A percentile compares a stretch with the other conserved stretches of the same genome.
These are phyloP conservation scores for Amphibolis antarctica DNA, from an alignment of 106 monocot genomes.

Conservation along the genomic window DNA sequence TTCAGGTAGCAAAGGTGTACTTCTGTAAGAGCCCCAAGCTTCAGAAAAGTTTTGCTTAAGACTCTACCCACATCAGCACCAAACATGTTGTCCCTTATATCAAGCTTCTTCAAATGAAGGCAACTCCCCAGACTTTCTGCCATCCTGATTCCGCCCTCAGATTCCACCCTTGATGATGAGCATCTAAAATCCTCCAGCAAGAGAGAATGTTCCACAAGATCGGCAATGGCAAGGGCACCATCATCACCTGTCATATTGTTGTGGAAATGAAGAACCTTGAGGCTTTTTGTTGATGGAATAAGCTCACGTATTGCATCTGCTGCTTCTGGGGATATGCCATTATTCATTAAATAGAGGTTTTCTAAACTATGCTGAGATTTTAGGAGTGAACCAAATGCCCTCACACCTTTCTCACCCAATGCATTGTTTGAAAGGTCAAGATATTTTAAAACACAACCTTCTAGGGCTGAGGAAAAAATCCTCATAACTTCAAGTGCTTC, in stretches of 20 bases:
- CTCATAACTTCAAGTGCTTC: slow-evolving; percentile 98
- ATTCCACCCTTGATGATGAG: slow-evolving; percentile 77
- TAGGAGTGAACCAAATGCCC: slow-evolving; percentile 71
- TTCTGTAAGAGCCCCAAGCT: slow-evolving; percentile 45
- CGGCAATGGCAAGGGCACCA: slow-evolving; percentile 6
- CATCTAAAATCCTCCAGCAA: slow-evolving; percentile 70
- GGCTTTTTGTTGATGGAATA: slow-evolving; percentile 62
- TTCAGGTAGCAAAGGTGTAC: slow-evolving; percentile 74
- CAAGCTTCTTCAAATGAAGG: slow-evolving; percentile 47
- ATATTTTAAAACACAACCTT: slow-evolving; percentile 34
- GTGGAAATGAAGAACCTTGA: slow-evolving; percentile 77
- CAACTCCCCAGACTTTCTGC: slow-evolving; percentile 53
- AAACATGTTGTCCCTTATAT: slow-evolving; percentile 77
- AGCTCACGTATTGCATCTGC: slow-evolving; percentile 69
- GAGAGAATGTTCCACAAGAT: slow-evolving; percentile 1
- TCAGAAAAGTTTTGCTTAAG: slow-evolving; percentile 39
- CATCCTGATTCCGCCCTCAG: slow-evolving; percentile 55
- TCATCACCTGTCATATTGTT: slow-evolving; percentile 43
- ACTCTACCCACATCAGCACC: slow-evolving; percentile 62
- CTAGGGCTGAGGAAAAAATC: slow-evolving; percentile 63
- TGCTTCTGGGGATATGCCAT: slow-evolving; percentile 94
- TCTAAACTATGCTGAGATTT: slow-evolving; percentile 62
- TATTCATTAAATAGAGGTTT: slow-evolving; percentile 83
- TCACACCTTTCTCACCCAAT: slow-evolving; percentile 87
- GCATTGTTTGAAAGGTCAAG: slow-evolving; percentile 89